phyloP scores from a whole-genome alignment of 2,329 filamentous ascomycete species.

The Cercospora sp. region DNA sequence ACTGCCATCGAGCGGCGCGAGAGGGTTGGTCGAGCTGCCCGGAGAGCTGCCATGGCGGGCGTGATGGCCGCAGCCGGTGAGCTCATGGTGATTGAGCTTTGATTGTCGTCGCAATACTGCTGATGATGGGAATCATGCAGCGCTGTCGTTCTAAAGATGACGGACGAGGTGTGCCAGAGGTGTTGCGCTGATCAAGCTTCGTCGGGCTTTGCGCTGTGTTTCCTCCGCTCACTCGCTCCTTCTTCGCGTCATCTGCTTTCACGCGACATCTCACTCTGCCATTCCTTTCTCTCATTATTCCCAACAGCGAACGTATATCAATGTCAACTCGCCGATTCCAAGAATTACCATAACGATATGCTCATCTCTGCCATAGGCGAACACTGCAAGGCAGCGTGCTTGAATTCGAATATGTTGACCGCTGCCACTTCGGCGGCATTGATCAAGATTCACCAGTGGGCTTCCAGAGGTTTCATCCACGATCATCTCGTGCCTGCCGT shows the following conservation, averaged over 20 bases:
- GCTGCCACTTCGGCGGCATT: background rate
- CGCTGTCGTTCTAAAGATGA: background rate
- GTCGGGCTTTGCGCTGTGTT: background rate
- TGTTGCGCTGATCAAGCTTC: background rate
- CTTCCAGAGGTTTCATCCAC: background rate
- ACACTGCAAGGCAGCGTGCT: too few species aligned
- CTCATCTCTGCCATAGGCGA: background rate
- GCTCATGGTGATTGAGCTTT: background rate
- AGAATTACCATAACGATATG: background rate
- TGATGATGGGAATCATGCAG: background rate
- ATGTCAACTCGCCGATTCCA: background rate
- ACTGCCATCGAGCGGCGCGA: conserved; percentile 38
- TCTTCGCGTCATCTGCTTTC: background rate
- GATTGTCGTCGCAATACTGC: background rate
- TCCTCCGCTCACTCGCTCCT: background rate
- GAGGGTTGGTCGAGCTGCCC: conserved; percentile 39
- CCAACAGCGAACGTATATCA: background rate
- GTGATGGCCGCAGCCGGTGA: background rate
- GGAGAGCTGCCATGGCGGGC: conserved; percentile 39
- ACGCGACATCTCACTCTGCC: background rate
- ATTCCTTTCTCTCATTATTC: background rate
- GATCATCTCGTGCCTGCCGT: background rate
- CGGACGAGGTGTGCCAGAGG: background rate
- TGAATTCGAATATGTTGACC: too few species aligned
- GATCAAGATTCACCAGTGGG: background rate